Conservation (phyloP, 176 grass and related monocot species). For the Triticum turgidum region DNA sequence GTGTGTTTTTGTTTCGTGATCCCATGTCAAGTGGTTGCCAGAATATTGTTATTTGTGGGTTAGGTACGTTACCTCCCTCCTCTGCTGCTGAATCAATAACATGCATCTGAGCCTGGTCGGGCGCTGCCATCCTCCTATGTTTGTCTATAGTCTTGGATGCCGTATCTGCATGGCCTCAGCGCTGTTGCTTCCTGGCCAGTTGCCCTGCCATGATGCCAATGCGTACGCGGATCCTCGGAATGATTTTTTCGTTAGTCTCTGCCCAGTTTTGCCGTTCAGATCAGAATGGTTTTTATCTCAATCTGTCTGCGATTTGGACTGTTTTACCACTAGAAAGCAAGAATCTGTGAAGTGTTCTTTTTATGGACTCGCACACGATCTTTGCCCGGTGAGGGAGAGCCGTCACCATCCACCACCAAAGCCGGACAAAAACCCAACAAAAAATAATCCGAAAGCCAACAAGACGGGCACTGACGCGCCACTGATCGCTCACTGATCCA, state of each 20-base stretch:
- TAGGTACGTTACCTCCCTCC: not conserved
- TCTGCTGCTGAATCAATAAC: no score
- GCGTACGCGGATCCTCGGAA: no score
- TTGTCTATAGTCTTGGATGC: no score
- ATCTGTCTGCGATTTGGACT: no score
- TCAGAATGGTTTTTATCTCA: no score
- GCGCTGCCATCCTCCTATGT: no score
- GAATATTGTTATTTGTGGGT: not conserved
- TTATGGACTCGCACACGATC: not conserved
- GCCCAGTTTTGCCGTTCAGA: not conserved
- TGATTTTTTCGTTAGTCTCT: no score
- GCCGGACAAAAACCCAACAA: not conserved
- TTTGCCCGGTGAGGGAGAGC: not conserved
- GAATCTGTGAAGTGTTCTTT: slow-evolving; percentile 21
- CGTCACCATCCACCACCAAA: slow-evolving; percentile 17
- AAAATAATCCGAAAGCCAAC: not conserved
- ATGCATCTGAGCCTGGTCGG: no score
- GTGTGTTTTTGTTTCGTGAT: not conserved
- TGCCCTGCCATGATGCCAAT: no score
- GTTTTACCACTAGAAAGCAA: not conserved
- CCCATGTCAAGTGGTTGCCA: not conserved
- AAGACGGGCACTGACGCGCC: not conserved
- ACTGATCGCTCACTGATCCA: slow-evolving; percentile 2
- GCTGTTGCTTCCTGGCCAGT: no score
- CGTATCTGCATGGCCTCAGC: no score